Conservation (phyloP, 495 filamentous ascomycete species). For the Talaromyces trachyspermus region DNA sequence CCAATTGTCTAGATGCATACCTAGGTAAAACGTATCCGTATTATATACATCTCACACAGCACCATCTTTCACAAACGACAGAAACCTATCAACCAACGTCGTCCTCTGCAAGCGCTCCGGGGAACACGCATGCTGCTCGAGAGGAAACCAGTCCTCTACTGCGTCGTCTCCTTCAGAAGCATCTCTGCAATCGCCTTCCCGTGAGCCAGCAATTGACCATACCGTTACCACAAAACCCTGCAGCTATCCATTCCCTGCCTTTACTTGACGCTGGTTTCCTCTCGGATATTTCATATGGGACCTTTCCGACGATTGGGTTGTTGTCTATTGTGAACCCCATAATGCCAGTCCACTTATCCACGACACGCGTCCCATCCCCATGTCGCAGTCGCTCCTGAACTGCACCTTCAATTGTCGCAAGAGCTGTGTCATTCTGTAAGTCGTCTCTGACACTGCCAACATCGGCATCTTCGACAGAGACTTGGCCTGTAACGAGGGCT, state of each 20-base stretch:
- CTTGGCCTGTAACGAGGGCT: slow-evolving; percentile 13
- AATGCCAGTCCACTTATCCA: slow-evolving; percentile 33
- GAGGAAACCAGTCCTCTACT: slow-evolving; percentile 24
- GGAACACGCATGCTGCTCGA: slow-evolving; percentile 9
- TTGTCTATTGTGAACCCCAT: slow-evolving; percentile 39
- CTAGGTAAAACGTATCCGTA: too few relatives aligned
- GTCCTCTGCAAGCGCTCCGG: not conserved
- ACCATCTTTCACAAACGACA: not conserved
- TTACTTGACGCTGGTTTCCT: slow-evolving; percentile 4
- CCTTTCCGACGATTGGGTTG: slow-evolving; percentile 39
- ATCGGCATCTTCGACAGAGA: slow-evolving; percentile 4
- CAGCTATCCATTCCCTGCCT: slow-evolving; percentile 35
- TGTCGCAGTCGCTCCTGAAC: not conserved
- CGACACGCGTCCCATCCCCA: slow-evolving; percentile 5
- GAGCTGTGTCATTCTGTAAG: slow-evolving; percentile 5
- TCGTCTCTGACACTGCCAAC: slow-evolving; percentile 5
- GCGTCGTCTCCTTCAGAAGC: slow-evolving; percentile 18
- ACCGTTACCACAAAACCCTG: slow-evolving; percentile 40
- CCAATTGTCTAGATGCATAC: too few relatives aligned
- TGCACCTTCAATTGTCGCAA: slow-evolving; percentile 1
- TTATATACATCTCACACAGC: not conserved
- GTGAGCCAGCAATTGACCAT: slow-evolving; percentile 41
- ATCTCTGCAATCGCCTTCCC: slow-evolving; percentile 34
- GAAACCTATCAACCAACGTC: slow-evolving; percentile 1
- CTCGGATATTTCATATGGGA: slow-evolving; percentile 23